These are phyloP conservation scores for Suhomyces kunorum DNA, from an alignment of 1,139 yeast genomes.

Conservation along the genomic window DNA sequence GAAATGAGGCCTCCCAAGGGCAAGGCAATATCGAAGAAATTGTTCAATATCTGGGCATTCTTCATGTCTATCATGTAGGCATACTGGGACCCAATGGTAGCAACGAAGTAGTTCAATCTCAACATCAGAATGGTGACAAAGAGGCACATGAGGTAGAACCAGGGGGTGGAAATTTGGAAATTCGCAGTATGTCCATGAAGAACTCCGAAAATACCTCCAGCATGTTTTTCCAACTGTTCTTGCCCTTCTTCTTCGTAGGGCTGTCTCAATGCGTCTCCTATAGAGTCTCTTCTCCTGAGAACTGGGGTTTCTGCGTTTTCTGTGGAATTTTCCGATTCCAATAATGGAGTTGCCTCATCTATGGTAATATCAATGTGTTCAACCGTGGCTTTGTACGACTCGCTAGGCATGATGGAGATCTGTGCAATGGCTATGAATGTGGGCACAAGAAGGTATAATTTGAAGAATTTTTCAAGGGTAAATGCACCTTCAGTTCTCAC, in stretches of 20 bases:
- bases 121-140: constrained; percentile 48
- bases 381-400: constrained; percentile 42
- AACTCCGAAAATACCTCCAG: constrained; percentile 47
- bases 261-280: constrained; percentile 49
- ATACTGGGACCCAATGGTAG: constrained; percentile 48
- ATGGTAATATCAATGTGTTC: constrained; percentile 23
- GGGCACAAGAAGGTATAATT: constrained; percentile 41
- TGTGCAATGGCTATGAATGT: constrained; percentile 42
- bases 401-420: constrained; percentile 42
- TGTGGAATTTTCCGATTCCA: constrained; percentile 15
- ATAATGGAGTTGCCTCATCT: constrained; percentile 26
- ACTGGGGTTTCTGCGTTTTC: constrained; percentile 7
- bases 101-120: constrained; percentile 48
- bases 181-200: constrained; percentile 47
- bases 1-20: constrained; percentile 49
- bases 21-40: constrained; percentile 45
- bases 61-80: constrained; percentile 37
- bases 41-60: constrained; percentile 34
- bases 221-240: constrained; percentile 31
- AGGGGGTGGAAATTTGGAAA: constrained; percentile 41
- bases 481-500: constrained; percentile 29
- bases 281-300: constrained; percentile 38
- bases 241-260: constrained; percentile 47
- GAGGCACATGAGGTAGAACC: constrained; percentile 44
- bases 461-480: constrained; percentile 36